These are phyloP conservation scores for Saccharomyces pastorianus DNA, from an alignment of 1,139 yeast genomes.

Conservation along the genomic window DNA sequence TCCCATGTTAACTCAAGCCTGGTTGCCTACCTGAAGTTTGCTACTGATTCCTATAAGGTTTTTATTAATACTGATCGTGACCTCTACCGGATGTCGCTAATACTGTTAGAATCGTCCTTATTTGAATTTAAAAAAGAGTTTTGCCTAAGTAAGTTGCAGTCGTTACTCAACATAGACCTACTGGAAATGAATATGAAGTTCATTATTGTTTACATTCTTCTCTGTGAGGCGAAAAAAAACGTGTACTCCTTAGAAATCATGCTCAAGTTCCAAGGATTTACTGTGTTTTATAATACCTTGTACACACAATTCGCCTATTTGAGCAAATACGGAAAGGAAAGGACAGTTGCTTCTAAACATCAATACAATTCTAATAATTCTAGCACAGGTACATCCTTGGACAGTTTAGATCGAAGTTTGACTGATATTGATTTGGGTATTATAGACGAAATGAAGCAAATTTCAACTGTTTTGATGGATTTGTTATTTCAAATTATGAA, in stretches of 20 bases:
- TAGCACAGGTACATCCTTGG: background rate
- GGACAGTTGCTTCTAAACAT: constrained; percentile 9
- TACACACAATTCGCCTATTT: constrained; percentile 33
- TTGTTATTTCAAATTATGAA: constrained; percentile 47
- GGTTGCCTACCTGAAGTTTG: constrained; percentile 31
- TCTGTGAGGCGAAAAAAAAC: constrained; percentile 41
- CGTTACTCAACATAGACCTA: constrained; percentile 35
- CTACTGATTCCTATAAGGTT: constrained; percentile 31
- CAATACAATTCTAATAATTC: background rate
- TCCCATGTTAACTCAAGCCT: constrained; percentile 26
- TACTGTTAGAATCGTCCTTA: constrained; percentile 31
- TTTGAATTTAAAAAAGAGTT: constrained; percentile 35
- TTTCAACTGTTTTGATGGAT: constrained; percentile 42
- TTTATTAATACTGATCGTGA: constrained; percentile 32
- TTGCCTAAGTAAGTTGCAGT: constrained; percentile 41
- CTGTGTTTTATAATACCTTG: constrained; percentile 36
- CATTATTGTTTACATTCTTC: constrained; percentile 42
- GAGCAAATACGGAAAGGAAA: constrained; percentile 25
- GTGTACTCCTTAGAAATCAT: constrained; percentile 38
- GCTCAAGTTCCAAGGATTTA: constrained; percentile 45
- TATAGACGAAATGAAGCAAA: constrained; percentile 31
- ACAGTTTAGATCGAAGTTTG: background rate
- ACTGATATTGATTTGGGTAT: constrained; percentile 28
- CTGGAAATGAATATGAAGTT: constrained; percentile 36
- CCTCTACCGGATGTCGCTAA: constrained; percentile 31